Evolutionary conservation across 75 land plant genomes (phyloP).

Genomic region (Cryptomeria japonica): DNA sequence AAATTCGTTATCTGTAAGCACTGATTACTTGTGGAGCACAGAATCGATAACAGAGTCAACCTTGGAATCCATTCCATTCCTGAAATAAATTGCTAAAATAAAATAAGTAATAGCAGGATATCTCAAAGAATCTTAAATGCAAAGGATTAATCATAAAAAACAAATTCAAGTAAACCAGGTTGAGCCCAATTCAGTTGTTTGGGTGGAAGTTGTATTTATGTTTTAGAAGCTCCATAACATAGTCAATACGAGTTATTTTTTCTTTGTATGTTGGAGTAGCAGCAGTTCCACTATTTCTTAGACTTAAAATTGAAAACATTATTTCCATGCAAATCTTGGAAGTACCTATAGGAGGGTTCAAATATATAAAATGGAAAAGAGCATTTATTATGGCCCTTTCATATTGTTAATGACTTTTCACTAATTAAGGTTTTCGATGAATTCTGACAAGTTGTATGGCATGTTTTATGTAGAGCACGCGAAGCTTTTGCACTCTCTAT

Average conservation of each 20-base stretch:
- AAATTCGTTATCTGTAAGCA: too few relatives aligned
- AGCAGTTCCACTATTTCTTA: not conserved
- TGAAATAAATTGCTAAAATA: too few relatives aligned
- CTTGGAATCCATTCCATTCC: too few relatives aligned
- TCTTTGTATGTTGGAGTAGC: not conserved
- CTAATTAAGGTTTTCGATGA: not conserved
- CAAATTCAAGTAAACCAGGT: too few relatives aligned
- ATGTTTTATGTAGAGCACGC: conserved; percentile 33
- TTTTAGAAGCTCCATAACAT: not conserved
- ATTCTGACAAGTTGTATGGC: not conserved
- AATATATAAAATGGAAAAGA: not conserved
- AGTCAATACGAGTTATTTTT: not conserved
- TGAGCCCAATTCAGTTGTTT: too few relatives aligned
- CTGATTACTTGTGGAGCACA: too few relatives aligned
- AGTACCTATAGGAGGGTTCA: not conserved
- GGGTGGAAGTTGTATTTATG: not conserved
- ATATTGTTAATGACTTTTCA: not conserved
- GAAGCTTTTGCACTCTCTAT: conserved; percentile 45
- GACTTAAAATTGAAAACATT: not conserved
- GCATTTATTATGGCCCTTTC: not conserved
- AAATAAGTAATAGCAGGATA: too few relatives aligned
- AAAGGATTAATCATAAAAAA: too few relatives aligned
- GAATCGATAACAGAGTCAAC: too few relatives aligned
- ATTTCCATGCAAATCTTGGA: not conserved
- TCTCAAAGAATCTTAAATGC: too few relatives aligned